Percentiles rank a stretch among this genome's conserved stretches.
These are phyloP conservation scores for Alternaria tenuissima DNA, from an alignment of 2,329 filamentous ascomycete genomes.

Conservation along the genomic window DNA sequence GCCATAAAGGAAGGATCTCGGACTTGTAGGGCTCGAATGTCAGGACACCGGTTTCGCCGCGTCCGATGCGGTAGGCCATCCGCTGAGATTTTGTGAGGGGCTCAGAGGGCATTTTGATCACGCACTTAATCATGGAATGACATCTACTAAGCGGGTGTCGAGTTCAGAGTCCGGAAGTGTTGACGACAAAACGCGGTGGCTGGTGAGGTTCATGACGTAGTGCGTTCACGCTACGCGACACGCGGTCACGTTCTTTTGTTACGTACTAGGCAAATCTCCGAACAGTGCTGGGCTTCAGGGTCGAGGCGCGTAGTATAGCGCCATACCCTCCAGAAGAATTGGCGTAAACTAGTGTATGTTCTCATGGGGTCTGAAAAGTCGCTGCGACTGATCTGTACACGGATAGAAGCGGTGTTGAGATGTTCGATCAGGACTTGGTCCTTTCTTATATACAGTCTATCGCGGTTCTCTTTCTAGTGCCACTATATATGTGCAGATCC, in stretches of 20 bases:
- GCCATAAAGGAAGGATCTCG: slow-evolving; percentile 66
- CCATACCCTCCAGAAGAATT: no score
- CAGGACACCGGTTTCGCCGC: slow-evolving; percentile 68
- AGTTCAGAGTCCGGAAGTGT: neutral
- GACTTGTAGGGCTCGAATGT: slow-evolving; percentile 72
- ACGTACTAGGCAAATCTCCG: neutral
- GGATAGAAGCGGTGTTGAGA: neutral
- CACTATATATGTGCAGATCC: slow-evolving; percentile 5
- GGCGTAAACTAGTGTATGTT: neutral
- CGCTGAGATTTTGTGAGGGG: slow-evolving; percentile 46
- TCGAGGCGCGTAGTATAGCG: neutral
- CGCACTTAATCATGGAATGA: neutral
- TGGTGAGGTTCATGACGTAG: slow-evolving; percentile 29
- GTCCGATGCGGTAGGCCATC: slow-evolving; percentile 65
- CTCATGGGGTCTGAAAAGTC: neutral
- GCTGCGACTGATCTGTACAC: neutral
- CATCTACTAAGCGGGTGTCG: neutral
- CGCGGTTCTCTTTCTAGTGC: neutral
- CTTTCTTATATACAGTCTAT: slow-evolving; percentile 10
- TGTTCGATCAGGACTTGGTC: neutral
- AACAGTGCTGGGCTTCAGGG: neutral
- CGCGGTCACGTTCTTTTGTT: slow-evolving; percentile 23
- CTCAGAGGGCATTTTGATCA: slow-evolving; percentile 17
- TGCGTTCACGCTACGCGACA: slow-evolving; percentile 23
- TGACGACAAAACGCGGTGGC: neutral